Evolutionary conservation across 805 yeast species (phyloP), one percentile per base, ranked within the genome.

Genomic region (Myxozyma geophila): DNA sequence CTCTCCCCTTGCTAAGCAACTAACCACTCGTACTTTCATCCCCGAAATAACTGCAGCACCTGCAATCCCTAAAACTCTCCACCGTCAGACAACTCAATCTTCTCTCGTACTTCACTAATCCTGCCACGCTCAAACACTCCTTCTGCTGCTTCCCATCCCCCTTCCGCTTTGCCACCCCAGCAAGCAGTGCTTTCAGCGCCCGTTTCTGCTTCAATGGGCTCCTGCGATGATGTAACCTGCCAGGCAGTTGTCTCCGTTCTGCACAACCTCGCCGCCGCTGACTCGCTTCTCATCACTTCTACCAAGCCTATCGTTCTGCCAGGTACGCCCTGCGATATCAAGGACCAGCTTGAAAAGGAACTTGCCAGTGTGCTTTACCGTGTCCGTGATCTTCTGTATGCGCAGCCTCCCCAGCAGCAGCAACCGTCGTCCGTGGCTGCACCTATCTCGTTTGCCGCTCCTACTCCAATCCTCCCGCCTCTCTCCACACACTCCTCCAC

Each of bases 171-270:
- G 1, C 55, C 23, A 13, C 35, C 35, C 35, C 17, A 15, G 15
- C 36, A 9, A 2, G 17, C 50, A 21, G 36, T 19, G 33, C 10
- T 28, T n/a, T 13, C 48, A 6, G 39, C 28, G 39, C 40, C 10
- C 35, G 17, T 40, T 49, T 51, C 35, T 49, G 47, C 48, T 33
- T 39, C 47, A 7, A 65, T 65, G 68, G 68, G 68, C 50, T 43
- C 62, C 43, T 62, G 67, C 60, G 68, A 65, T 59, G 68, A 65
- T 54, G 68, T 65, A 44, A 59, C 68, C 49, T 59, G 68, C 58
- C 68, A 65, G 61, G 67, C 68, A 15, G 68, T 59, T 7, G 68
- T 65, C 46, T 65, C 68, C 8, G 68, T 65, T 12, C 67, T 65
- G 41, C 68, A 65, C 61, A 65, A 65, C 43, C 63, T 65, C 39